A percentile compares a stretch with the other conserved stretches of the same genome.
phyloP scores from a whole-genome alignment of 2,329 filamentous ascomycete genomes.

The Tympanopsis confertula region DNA sequence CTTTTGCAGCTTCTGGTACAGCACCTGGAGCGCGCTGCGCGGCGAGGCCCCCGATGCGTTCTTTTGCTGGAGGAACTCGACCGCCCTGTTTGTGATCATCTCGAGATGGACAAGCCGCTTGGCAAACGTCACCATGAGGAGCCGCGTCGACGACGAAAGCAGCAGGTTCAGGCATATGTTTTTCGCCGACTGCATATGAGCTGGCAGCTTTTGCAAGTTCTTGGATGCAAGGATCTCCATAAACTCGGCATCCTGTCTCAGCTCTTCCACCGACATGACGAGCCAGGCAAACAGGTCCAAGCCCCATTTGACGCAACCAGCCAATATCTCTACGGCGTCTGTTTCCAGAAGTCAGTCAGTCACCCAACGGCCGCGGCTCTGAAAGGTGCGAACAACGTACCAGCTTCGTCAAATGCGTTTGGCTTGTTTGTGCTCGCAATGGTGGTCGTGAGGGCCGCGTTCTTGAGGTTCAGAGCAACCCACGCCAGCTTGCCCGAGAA shows the following conservation, averaged over 20 bases:
- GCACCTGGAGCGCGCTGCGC: slow-evolving; percentile 41
- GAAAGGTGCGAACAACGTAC: slow-evolving; percentile 20
- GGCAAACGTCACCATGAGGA: slow-evolving; percentile 59
- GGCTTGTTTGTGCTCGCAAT: slow-evolving; percentile 49
- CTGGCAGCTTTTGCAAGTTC: slow-evolving; percentile 34
- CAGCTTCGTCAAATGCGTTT: slow-evolving; percentile 51
- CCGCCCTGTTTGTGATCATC: slow-evolving; percentile 31
- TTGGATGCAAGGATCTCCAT: slow-evolving; percentile 32
- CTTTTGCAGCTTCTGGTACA: slow-evolving; percentile 41
- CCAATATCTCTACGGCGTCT: slow-evolving; percentile 64
- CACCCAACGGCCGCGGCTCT: slow-evolving; percentile 1
- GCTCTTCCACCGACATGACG: slow-evolving; percentile 42
- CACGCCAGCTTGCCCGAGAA: slow-evolving; percentile 66
- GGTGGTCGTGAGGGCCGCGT: slow-evolving; percentile 54
- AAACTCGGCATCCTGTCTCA: slow-evolving; percentile 39
- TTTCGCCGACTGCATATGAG: slow-evolving; percentile 39
- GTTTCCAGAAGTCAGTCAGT: slow-evolving; percentile 1
- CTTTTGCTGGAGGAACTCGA: slow-evolving; percentile 34
- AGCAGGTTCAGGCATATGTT: slow-evolving; percentile 51
- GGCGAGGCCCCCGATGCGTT: slow-evolving; percentile 23
- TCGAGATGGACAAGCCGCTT: slow-evolving; percentile 50
- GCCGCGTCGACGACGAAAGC: slow-evolving; percentile 63
- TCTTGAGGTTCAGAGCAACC: slow-evolving; percentile 63
- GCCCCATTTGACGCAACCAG: slow-evolving; percentile 69
- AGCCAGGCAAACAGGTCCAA: slow-evolving; percentile 59